These are phyloP conservation scores for Vickermania ingenoplastis DNA, from an alignment of 208 protist genomes.

Conservation along the genomic window DNA sequence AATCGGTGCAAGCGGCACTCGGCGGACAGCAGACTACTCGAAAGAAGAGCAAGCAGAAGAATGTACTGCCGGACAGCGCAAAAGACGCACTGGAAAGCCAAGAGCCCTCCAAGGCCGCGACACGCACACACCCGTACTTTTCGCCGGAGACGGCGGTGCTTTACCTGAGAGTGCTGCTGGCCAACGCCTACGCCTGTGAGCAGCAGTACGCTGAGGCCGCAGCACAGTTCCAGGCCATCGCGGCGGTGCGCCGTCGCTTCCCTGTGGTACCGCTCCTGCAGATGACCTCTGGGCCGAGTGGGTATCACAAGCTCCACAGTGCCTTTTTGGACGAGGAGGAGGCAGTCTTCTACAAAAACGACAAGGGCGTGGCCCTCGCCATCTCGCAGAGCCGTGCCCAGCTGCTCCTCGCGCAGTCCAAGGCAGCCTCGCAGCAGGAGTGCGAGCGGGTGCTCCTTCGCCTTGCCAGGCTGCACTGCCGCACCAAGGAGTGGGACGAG, in stretches of 20 bases:
- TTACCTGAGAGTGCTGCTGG: constrained; percentile 60
- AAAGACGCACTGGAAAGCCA: too few relatives aligned
- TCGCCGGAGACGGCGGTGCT: constrained; percentile 11
- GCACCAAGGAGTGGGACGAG: constrained; percentile 15
- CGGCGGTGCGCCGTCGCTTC: constrained; percentile 27
- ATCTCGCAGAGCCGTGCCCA: constrained; percentile 41
- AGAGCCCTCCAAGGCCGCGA: not conserved
- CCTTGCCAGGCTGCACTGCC: constrained; percentile 50
- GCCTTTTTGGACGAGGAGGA: constrained; percentile 49
- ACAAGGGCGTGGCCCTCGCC: constrained; percentile 25
- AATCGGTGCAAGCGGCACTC: not conserved
- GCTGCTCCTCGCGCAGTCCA: constrained; percentile 25
- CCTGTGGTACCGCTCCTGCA: constrained; percentile 30
- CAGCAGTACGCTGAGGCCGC: constrained; percentile 49
- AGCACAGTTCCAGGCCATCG: constrained; percentile 34
- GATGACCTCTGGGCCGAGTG: constrained; percentile 33
- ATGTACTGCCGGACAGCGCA: not conserved
- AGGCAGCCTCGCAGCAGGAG: constrained; percentile 13
- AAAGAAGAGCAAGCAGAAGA: not conserved
- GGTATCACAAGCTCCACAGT: constrained; percentile 18
- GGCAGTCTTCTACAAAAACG: constrained; percentile 27
- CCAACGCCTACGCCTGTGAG: constrained; percentile 51
- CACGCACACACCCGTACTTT: not conserved
- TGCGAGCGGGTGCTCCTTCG: constrained; percentile 26
- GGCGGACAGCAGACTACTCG: not conserved